Evolutionary conservation across 75 land plant species (phyloP).

Genomic region (Ceratopteris richardii): DNA sequence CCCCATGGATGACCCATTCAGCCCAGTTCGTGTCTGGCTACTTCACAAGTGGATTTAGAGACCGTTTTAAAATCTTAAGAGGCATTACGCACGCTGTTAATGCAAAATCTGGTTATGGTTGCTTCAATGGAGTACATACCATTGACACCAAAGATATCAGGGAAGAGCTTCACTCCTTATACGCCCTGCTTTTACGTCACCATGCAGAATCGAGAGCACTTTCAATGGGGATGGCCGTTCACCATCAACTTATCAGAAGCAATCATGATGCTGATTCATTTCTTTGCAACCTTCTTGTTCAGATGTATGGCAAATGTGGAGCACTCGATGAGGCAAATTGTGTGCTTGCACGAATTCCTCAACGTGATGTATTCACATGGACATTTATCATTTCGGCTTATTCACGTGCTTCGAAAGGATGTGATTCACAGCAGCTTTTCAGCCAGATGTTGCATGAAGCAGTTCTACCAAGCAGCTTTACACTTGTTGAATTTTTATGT

Average conservation of each 20-base stretch:
- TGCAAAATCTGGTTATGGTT: no score
- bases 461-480: slow-evolving; percentile 3
- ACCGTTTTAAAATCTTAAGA: no score
- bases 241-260: neutral
- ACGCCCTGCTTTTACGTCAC: no score
- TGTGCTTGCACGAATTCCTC: neutral
- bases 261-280: neutral
- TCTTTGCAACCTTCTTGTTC: slow-evolving; percentile 1
- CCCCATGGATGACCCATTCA: no score
- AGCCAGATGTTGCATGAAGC: neutral
- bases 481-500: neutral
- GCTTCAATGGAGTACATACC: no score
- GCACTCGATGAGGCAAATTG: neutral
- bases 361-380: slow-evolving; percentile 3
- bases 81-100: no score
- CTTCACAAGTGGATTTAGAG: no score
- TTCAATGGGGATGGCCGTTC: neutral
- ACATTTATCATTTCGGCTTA: slow-evolving; percentile 3
- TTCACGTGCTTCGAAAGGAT: neutral
- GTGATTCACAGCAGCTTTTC: neutral
- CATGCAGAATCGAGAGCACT: neutral
- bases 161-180: no score
- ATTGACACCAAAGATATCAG: no score
- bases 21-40: no score
- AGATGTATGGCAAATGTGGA: slow-evolving; percentile 13